These are phyloP conservation scores for Monilinia aucupariae DNA, from an alignment of 2,329 filamentous ascomycete species.

Conservation along the genomic window DNA sequence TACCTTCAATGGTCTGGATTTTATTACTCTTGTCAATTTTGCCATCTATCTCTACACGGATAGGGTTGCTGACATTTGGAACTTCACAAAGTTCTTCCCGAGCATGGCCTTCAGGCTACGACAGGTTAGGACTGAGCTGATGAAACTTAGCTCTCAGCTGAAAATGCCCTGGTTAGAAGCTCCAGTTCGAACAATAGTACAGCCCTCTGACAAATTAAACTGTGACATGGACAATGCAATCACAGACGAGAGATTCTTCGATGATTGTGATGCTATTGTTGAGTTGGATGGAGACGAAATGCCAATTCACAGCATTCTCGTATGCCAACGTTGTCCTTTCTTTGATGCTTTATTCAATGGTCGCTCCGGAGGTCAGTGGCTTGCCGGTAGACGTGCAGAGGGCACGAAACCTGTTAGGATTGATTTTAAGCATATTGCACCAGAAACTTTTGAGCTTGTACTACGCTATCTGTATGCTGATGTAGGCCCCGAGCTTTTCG, in stretches of 20 bases:
- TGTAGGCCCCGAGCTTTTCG: slow-evolving; percentile 72
- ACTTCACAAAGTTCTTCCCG: slow-evolving; percentile 59
- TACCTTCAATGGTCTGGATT: slow-evolving; percentile 65
- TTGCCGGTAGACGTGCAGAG: slow-evolving; percentile 60
- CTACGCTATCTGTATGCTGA: slow-evolving; percentile 81
- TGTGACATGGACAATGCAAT: slow-evolving; percentile 67
- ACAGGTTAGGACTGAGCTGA: slow-evolving; percentile 76
- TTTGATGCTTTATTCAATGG: slow-evolving; percentile 87
- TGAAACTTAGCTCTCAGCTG: slow-evolving; percentile 71
- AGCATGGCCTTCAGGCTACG: slow-evolving; percentile 67
- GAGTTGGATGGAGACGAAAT: slow-evolving; percentile 71
- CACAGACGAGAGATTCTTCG: slow-evolving; percentile 64
- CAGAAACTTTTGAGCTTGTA: slow-evolving; percentile 70
- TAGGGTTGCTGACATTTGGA: slow-evolving; percentile 77
- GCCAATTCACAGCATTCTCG: slow-evolving; percentile 67
- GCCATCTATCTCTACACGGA: slow-evolving; percentile 79
- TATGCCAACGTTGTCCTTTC: slow-evolving; percentile 85
- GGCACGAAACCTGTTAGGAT: slow-evolving; percentile 55
- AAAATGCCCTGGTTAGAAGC: slow-evolving; percentile 68
- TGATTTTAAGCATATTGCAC: slow-evolving; percentile 75
- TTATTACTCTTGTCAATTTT: slow-evolving; percentile 74
- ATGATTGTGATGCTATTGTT: slow-evolving; percentile 72
- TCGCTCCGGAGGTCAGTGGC: slow-evolving; percentile 79
- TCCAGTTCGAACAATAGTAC: slow-evolving; percentile 68
- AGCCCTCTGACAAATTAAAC: slow-evolving; percentile 58